Conservation (phyloP, 768 basidiomycete species). For the Agrocybe pediades region DNA sequence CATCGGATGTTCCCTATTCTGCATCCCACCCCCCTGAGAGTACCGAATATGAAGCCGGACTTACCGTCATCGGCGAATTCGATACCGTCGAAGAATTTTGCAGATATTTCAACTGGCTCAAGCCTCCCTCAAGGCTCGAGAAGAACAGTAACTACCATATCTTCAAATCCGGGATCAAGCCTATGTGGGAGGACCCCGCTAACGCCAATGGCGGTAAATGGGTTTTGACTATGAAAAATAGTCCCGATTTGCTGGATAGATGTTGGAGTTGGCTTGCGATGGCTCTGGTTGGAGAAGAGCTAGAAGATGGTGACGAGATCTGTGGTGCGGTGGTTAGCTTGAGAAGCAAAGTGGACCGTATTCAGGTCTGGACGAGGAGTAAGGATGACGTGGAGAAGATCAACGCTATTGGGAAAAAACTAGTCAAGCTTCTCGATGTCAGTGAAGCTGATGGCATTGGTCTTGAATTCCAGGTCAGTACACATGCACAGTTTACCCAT, state of each 20-base stretch:
- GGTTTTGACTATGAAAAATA: conserved; percentile 92
- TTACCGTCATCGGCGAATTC: conserved; percentile 88
- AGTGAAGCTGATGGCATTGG: conserved; percentile 85
- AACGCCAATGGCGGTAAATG: conserved; percentile 94
- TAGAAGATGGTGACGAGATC: conserved; percentile 71
- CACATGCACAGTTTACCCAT: conserved; percentile 5
- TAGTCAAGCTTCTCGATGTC: conserved; percentile 82
- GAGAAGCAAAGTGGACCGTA: conserved; percentile 83
- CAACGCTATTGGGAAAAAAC: conserved; percentile 81
- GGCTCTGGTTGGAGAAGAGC: conserved; percentile 87
- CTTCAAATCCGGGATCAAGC: conserved; percentile 92
- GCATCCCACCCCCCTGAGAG: conserved; percentile 58
- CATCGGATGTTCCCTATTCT: conserved; percentile 29
- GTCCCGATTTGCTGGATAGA: conserved; percentile 74
- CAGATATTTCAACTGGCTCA: conserved; percentile 93
- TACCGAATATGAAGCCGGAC: conserved; percentile 79
- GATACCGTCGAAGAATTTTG: conserved; percentile 90
- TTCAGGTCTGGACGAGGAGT: conserved; percentile 88
- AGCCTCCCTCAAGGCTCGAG: conserved; percentile 86
- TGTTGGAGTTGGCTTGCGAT: conserved; percentile 92
- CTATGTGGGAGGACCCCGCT: conserved; percentile 96
- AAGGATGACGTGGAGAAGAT: conserved; percentile 86
- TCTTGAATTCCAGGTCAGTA: conserved; percentile 84
- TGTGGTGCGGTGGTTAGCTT: conserved; percentile 88
- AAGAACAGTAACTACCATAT: conserved; percentile 94